Evolutionary conservation across 371 early-diverging fungal genomes (phyloP).

Genomic region (Nosema muscidifuracis): DNA sequence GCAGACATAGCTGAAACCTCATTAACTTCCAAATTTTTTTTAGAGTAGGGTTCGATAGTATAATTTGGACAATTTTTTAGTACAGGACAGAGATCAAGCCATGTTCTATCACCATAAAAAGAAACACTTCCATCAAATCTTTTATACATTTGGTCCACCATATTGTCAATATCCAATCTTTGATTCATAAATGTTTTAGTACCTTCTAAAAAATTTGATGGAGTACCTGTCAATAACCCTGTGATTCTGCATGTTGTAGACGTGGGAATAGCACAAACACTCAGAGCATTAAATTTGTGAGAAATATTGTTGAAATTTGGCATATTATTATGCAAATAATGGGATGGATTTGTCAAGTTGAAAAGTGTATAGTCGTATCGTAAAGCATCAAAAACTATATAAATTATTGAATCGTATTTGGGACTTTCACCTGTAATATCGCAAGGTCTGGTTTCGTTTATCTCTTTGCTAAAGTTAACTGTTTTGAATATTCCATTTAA

Average conservation of each 20-base stretch:
- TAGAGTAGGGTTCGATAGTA: constrained; percentile 31
- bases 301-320: not conserved
- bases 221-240: constrained; percentile 53
- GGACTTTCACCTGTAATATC: not conserved
- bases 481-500: constrained; percentile 26
- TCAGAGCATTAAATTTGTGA: constrained; percentile 24
- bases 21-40: constrained; percentile 6
- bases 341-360: not conserved
- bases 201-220: constrained; percentile 54
- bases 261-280: constrained; percentile 59
- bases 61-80: constrained; percentile 15
- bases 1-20: constrained; percentile 50
- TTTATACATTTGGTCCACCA: constrained; percentile 38
- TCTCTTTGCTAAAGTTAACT: not conserved
- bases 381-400: constrained; percentile 59
- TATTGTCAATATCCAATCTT: constrained; percentile 32
- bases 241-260: constrained; percentile 56
- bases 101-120: constrained; percentile 62
- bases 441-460: not conserved
- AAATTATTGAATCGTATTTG: constrained; percentile 24
- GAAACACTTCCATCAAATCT: constrained; percentile 6
- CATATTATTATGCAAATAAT: constrained; percentile 18
- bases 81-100: constrained; percentile 57
- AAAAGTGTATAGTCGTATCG: constrained; percentile 55
- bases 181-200: constrained; percentile 44